A percentile compares a stretch with the other conserved stretches of the same genome.
These are phyloP conservation scores for Leptomonas pyrrhocoris DNA, from an alignment of 208 protist genomes.

Conservation along the genomic window DNA sequence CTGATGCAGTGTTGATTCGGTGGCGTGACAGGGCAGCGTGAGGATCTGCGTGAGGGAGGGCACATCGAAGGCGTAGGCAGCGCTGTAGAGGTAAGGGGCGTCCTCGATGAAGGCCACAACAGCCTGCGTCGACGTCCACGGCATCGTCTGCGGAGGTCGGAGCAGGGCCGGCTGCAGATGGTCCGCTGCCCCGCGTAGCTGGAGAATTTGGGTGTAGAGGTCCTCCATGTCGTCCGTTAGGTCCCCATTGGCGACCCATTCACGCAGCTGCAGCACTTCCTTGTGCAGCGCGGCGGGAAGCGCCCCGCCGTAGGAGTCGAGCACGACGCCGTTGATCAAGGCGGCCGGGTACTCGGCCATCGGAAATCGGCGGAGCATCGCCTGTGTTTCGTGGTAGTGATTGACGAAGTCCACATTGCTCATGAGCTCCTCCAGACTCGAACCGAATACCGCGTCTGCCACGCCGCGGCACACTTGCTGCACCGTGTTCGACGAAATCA, in stretches of 20 bases:
- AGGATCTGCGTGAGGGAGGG: constrained; percentile 34
- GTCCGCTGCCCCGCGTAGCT: constrained; percentile 32
- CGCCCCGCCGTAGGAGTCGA: neutral
- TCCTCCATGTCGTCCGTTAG: constrained; percentile 42
- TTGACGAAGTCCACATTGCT: constrained; percentile 26
- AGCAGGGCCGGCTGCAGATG: constrained; percentile 24
- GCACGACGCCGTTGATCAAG: constrained; percentile 59
- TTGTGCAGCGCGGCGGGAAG: constrained; percentile 17
- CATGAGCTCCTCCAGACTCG: constrained; percentile 31
- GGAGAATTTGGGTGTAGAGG: constrained; percentile 59
- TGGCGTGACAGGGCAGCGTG: constrained; percentile 22
- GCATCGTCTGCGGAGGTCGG: constrained; percentile 14
- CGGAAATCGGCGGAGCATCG: constrained; percentile 28
- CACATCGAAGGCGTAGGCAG: constrained; percentile 29
- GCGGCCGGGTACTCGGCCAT: constrained; percentile 24
- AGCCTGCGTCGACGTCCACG: constrained; percentile 4
- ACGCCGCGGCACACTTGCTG: constrained; percentile 10
- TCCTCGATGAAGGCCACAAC: constrained; percentile 28
- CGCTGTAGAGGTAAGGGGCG: constrained; percentile 30
- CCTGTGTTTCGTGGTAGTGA: constrained; percentile 47
- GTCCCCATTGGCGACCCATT: constrained; percentile 30
- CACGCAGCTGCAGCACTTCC: constrained; percentile 32
- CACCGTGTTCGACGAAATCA: neutral
- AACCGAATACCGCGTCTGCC: neutral
- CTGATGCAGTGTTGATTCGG: constrained; percentile 18